These are phyloP conservation scores for Wickerhamiella spandovensis DNA, from an alignment of 805 yeast species.

Conservation along the genomic window DNA sequence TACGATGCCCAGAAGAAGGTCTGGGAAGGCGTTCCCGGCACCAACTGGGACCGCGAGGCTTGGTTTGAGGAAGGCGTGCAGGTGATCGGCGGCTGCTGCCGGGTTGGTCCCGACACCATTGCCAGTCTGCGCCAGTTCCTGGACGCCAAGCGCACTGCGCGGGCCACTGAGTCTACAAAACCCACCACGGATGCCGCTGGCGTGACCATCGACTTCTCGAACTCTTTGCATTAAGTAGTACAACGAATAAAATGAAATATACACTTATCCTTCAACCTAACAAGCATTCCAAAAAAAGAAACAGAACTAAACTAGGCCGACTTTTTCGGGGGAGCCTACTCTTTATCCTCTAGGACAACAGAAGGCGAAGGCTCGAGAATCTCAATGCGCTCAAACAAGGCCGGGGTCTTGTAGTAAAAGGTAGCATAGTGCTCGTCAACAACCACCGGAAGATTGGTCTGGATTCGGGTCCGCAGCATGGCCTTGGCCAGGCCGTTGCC, in stretches of 20 bases:
- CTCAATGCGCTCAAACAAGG: conserved; percentile 58
- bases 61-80: conserved; percentile 33
- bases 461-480: conserved; percentile 66
- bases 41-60: conserved; percentile 18
- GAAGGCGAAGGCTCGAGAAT: not conserved
- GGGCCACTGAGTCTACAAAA: not conserved
- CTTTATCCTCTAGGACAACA: not conserved
- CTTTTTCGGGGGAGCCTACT: no score
- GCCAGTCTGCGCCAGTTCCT: not conserved
- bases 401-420: conserved; percentile 85
- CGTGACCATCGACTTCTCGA: not conserved
- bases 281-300: no score
- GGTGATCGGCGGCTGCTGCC: conserved; percentile 65
- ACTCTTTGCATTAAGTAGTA: not conserved
- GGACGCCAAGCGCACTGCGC: not conserved
- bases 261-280: no score
- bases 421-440: conserved; percentile 85
- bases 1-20: conserved; percentile 37
- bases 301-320: no score
- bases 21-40: conserved; percentile 25
- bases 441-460: conserved; percentile 73
- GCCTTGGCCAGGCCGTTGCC: conserved; percentile 54
- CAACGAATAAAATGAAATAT: not conserved
- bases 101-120: conserved; percentile 46
- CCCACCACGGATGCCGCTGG: not conserved